Percentiles rank a stretch among this genome's conserved stretches.
Evolutionary conservation across 495 filamentous ascomycete species (phyloP).

Genomic region (Penicillium robsamsonii): DNA sequence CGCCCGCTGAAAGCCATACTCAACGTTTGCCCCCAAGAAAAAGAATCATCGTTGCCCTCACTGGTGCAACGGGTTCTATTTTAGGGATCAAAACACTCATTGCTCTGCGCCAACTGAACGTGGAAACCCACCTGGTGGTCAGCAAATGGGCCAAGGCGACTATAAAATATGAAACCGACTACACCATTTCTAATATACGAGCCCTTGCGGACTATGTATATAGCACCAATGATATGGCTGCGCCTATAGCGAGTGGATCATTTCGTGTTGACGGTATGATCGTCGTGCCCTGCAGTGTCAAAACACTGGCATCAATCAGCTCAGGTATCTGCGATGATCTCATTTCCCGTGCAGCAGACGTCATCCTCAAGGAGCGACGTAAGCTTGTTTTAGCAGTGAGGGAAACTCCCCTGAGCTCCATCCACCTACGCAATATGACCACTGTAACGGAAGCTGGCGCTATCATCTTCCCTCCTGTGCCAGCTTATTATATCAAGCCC

Average conservation of each 20-base stretch:
- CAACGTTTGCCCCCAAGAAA: conserved; percentile 9
- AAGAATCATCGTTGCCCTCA: conserved; percentile 43
- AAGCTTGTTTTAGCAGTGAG: conserved; percentile 39
- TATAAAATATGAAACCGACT: conserved; percentile 46
- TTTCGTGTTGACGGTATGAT: conserved; percentile 41
- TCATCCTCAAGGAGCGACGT: conserved; percentile 46
- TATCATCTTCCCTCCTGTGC: conserved; percentile 45
- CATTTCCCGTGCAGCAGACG: conserved; percentile 46
- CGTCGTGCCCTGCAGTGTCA: conserved; percentile 42
- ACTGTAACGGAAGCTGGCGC: conserved; percentile 35
- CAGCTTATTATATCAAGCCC: conserved; percentile 42
- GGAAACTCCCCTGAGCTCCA: conserved; percentile 46
- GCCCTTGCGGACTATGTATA: conserved; percentile 41
- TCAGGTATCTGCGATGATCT: conserved; percentile 35
- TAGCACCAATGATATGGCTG: conserved; percentile 39
- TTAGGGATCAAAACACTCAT: conserved; percentile 39
- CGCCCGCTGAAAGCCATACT: background rate
- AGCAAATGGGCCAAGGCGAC: conserved; percentile 47
- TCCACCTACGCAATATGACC: conserved; percentile 48
- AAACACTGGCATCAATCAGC: conserved; percentile 34
- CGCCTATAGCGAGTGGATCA: conserved; percentile 36
- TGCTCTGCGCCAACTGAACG: conserved; percentile 34
- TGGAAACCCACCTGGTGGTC: conserved; percentile 46
- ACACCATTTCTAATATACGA: conserved; percentile 30
- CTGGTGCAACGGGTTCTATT: conserved; percentile 41